These are phyloP conservation scores for Xerocomus potaroensis DNA, from an alignment of 768 basidiomycete species.

Conservation along the genomic window DNA sequence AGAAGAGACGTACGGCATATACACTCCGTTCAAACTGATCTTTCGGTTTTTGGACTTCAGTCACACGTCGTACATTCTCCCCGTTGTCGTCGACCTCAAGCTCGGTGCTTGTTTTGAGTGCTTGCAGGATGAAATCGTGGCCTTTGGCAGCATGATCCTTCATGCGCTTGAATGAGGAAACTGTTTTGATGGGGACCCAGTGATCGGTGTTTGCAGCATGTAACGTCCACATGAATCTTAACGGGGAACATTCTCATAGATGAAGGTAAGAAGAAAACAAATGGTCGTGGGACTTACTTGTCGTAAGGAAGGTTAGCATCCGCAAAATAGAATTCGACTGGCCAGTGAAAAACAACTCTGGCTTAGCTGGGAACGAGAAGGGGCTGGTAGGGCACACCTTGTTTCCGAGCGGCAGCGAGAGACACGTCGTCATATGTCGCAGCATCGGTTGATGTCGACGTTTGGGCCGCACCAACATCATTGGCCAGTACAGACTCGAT, in stretches of 20 bases:
- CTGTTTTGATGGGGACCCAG: slow-evolving; percentile 84
- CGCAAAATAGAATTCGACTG: slow-evolving; percentile 96
- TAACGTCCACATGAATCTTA: slow-evolving; percentile 92
- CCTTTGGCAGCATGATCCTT: slow-evolving; percentile 60
- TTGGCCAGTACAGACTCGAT: slow-evolving; percentile 6
- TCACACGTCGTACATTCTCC: slow-evolving; percentile 67
- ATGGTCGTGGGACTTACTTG: slow-evolving; percentile 45
- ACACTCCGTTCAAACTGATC: slow-evolving; percentile 79
- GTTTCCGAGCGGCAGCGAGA: slow-evolving; percentile 47
- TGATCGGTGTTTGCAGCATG: slow-evolving; percentile 78
- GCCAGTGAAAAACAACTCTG: background rate
- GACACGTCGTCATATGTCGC: slow-evolving; percentile 36
- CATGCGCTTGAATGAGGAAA: slow-evolving; percentile 96
- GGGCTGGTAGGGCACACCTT: slow-evolving; percentile 39
- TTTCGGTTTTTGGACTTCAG: slow-evolving; percentile 74
- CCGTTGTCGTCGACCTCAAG: slow-evolving; percentile 75
- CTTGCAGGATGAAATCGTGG: slow-evolving; percentile 62
- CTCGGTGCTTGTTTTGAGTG: slow-evolving; percentile 49
- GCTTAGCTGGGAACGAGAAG: background rate
- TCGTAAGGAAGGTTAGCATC: slow-evolving; percentile 94
- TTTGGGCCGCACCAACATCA: slow-evolving; percentile 1
- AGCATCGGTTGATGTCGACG: slow-evolving; percentile 12
- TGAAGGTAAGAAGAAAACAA: background rate
- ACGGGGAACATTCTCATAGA: background rate
- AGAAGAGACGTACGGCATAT: slow-evolving; percentile 70